Percentiles rank a stretch among this genome's conserved stretches.
These are phyloP conservation scores for Sporothrix mexicana DNA, from an alignment of 2,329 filamentous ascomycete species.

Conservation along the genomic window DNA sequence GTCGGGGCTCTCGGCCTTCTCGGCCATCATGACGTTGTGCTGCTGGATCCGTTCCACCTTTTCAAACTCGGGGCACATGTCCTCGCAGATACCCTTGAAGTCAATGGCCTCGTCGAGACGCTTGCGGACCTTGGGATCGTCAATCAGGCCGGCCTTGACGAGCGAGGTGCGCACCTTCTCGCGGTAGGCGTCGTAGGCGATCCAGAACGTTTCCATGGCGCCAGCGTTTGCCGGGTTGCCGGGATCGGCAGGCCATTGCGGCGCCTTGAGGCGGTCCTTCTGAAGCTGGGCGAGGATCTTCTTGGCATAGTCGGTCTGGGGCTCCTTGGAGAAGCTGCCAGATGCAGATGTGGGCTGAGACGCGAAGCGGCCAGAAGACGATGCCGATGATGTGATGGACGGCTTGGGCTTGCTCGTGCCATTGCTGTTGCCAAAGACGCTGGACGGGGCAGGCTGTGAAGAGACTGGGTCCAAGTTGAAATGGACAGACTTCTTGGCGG, in stretches of 20 bases:
- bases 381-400: background rate
- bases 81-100: slow-evolving; percentile 71
- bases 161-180: slow-evolving; percentile 62
- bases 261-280: slow-evolving; percentile 61
- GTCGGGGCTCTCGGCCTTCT: slow-evolving; percentile 53
- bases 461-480: slow-evolving; percentile 29
- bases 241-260: slow-evolving; percentile 61
- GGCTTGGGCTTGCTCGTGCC: slow-evolving; percentile 16
- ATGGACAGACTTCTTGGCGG: slow-evolving; percentile 31
- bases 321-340: background rate
- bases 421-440: background rate
- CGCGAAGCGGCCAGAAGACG: background rate
- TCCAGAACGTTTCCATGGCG: slow-evolving; percentile 61
- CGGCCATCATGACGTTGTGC: slow-evolving; percentile 61
- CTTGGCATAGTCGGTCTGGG: slow-evolving; percentile 49
- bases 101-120: slow-evolving; percentile 67
- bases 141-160: slow-evolving; percentile 65
- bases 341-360: background rate
- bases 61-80: slow-evolving; percentile 73
- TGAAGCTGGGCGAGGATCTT: slow-evolving; percentile 59
- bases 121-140: slow-evolving; percentile 68
- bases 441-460: background rate
- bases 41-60: slow-evolving; percentile 67
- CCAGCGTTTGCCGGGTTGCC: slow-evolving; percentile 58
- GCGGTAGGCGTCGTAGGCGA: slow-evolving; percentile 63